phyloP scores from a whole-genome alignment of 805 yeast genomes.

The Candida bentonensis region DNA sequence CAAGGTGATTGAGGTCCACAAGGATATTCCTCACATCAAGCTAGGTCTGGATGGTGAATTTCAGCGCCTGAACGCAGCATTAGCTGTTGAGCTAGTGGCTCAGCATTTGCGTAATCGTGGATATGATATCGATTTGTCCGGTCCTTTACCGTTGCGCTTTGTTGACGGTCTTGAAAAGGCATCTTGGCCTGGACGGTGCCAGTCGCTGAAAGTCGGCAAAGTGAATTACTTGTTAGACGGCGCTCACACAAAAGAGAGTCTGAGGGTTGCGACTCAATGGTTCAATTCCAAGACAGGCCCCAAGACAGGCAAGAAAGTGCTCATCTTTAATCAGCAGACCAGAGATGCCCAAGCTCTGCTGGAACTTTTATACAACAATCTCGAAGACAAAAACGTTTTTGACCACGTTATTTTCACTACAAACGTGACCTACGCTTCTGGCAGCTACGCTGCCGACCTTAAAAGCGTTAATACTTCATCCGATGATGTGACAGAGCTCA shows the following conservation, averaged over 20 bases:
- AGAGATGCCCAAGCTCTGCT: conserved; percentile 66
- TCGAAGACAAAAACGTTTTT: conserved; percentile 24
- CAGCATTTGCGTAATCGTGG: conserved; percentile 44
- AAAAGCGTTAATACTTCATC: conserved; percentile 75
- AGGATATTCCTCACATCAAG: conserved; percentile 21
- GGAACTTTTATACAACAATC: conserved; percentile 29
- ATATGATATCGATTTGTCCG: conserved; percentile 6
- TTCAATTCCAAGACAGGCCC: conserved; percentile 28
- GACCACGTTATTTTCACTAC: conserved; percentile 79
- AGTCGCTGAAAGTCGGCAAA: conserved; percentile 36
- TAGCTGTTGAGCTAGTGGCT: conserved; percentile 61
- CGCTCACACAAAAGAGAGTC: conserved; percentile 86
- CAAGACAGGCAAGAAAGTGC: conserved; percentile 25
- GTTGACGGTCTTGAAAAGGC: conserved; percentile 11
- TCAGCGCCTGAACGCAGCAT: conserved; percentile 73
- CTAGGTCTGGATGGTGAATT: conserved; percentile 48
- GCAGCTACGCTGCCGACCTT: conserved; percentile 58
- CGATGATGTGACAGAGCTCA: conserved; percentile 63
- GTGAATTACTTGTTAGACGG: conserved; percentile 86
- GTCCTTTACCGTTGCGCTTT: conserved; percentile 14
- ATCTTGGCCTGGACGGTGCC: conserved; percentile 95
- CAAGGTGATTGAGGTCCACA: conserved; percentile 35
- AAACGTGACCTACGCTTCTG: conserved; percentile 81
- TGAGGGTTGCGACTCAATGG: conserved; percentile 76
- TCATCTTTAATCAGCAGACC: conserved; percentile 88